A percentile compares a stretch with the other conserved stretches of the same genome.
Conservation (phyloP, 1,139 yeast genomes). For the Yamadazyma buinensis region DNA sequence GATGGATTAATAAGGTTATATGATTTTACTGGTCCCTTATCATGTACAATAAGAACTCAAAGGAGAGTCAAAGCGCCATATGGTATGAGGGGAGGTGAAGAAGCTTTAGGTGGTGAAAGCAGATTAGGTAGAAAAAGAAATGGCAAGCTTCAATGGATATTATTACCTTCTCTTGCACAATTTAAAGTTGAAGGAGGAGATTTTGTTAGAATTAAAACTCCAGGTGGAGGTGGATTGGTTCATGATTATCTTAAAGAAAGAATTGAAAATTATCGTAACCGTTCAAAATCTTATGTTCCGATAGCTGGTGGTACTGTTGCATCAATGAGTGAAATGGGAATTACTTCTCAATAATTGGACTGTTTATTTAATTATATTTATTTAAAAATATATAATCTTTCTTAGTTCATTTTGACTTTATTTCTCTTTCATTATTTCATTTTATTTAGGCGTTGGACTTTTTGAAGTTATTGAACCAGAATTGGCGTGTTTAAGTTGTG, state of each 20-base stretch:
- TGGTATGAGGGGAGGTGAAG: conserved; percentile 24
- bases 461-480: too few relatives aligned
- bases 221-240: conserved; percentile 59
- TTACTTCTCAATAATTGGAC: conserved; percentile 20
- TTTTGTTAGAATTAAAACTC: conserved; percentile 40
- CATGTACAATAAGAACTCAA: conserved; percentile 18
- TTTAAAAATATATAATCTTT: too few relatives aligned
- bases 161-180: conserved; percentile 18
- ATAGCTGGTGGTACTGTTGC: conserved; percentile 25
- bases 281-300: conserved; percentile 5
- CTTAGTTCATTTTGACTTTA: too few relatives aligned
- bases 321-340: conserved; percentile 14
- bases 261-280: conserved; percentile 1
- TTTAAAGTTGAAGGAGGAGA: conserved; percentile 32
- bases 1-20: conserved; percentile 20
- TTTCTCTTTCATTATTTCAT: too few relatives aligned
- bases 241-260: conserved; percentile 26
- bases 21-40: conserved; percentile 16
- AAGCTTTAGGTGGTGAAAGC: conserved; percentile 58
- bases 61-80: conserved; percentile 18
- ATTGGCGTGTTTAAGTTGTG: too few relatives aligned
- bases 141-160: conserved; percentile 18
- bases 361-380: background rate
- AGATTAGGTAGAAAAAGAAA: conserved; percentile 40
- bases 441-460: too few relatives aligned